Conservation (phyloP, 2,329 filamentous ascomycete genomes). For the Coleophoma eucalyptorum region DNA sequence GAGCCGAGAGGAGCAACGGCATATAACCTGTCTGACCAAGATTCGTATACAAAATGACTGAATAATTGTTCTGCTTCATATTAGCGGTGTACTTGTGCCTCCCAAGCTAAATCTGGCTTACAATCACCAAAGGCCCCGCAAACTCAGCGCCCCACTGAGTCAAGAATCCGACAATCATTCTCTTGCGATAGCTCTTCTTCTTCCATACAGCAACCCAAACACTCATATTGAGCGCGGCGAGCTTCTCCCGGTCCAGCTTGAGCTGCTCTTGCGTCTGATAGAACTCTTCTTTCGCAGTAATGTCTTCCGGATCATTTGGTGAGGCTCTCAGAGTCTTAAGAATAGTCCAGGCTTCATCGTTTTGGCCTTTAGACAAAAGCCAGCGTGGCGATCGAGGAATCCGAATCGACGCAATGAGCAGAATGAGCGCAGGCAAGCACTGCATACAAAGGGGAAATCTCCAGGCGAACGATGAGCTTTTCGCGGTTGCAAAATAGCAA, state of each 20-base stretch:
- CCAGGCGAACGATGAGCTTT: slow-evolving; percentile 12
- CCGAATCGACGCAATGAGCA: slow-evolving; percentile 33
- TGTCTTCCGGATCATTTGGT: slow-evolving; percentile 26
- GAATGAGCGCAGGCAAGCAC: slow-evolving; percentile 17
- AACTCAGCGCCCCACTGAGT: slow-evolving; percentile 51
- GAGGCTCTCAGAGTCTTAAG: background rate
- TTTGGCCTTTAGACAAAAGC: slow-evolving; percentile 38
- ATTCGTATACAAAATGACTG: slow-evolving; percentile 34
- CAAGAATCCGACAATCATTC: slow-evolving; percentile 47
- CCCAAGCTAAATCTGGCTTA: slow-evolving; percentile 20
- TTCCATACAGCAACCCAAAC: slow-evolving; percentile 41
- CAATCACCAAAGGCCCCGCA: slow-evolving; percentile 46
- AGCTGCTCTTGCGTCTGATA: slow-evolving; percentile 43
- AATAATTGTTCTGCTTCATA: slow-evolving; percentile 35
- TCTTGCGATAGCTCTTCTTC: slow-evolving; percentile 44
- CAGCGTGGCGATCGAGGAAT: slow-evolving; percentile 67
- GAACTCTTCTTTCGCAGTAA: slow-evolving; percentile 40
- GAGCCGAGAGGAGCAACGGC: slow-evolving; percentile 34
- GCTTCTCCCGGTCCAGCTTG: slow-evolving; percentile 35
- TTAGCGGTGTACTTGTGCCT: background rate
- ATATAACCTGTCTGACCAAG: slow-evolving; percentile 35
- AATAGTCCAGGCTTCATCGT: background rate
- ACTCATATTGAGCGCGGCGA: slow-evolving; percentile 32
- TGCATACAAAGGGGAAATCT: slow-evolving; percentile 25
- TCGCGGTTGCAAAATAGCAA: slow-evolving; percentile 1